These are phyloP conservation scores for Pleurotus eryngii DNA, from an alignment of 768 basidiomycete species.

Conservation along the genomic window DNA sequence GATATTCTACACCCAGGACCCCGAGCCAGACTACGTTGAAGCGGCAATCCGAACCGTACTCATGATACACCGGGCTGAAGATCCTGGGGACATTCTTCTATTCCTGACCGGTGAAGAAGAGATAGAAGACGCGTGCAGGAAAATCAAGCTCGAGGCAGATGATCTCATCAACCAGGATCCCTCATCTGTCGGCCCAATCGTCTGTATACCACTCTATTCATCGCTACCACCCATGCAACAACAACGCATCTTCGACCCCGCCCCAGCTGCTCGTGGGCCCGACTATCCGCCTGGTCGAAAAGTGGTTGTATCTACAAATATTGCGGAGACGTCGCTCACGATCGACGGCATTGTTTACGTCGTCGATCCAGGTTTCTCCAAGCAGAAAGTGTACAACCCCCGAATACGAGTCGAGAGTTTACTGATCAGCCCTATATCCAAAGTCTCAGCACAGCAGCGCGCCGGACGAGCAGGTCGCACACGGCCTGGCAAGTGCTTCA, in stretches of 20 bases:
- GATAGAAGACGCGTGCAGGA: conserved; percentile 93
- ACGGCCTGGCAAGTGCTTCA: conserved; percentile 94
- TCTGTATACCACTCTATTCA: conserved; percentile 93
- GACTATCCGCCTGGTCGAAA: conserved; percentile 87
- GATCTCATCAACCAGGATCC: conserved; percentile 71
- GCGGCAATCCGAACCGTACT: conserved; percentile 94
- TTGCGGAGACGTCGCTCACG: conserved; percentile 95
- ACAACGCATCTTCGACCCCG: conserved; percentile 92
- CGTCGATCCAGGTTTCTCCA: conserved; percentile 95
- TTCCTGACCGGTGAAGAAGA: conserved; percentile 99
- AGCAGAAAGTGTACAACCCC: conserved; percentile 98
- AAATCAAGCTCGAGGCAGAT: conserved; percentile 89
- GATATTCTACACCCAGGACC: conserved; percentile 89
- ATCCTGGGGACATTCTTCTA: conserved; percentile 86
- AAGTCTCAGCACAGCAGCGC: conserved; percentile 93
- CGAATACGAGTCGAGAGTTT: conserved; percentile 94
- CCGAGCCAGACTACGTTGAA: conserved; percentile 95
- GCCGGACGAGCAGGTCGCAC: conserved; percentile 97
- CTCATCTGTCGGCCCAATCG: conserved; percentile 76
- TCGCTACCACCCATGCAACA: conserved; percentile 93
- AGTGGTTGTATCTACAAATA: conserved; percentile 93
- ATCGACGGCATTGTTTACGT: conserved; percentile 99
- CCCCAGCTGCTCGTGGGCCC: conserved; percentile 59
- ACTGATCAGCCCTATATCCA: conserved; percentile 92
- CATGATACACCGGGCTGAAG: conserved; percentile 96